Base-by-base conservation (phyloP, 2,329 filamentous ascomycete species). In the Dothistroma septosporum region DNA sequence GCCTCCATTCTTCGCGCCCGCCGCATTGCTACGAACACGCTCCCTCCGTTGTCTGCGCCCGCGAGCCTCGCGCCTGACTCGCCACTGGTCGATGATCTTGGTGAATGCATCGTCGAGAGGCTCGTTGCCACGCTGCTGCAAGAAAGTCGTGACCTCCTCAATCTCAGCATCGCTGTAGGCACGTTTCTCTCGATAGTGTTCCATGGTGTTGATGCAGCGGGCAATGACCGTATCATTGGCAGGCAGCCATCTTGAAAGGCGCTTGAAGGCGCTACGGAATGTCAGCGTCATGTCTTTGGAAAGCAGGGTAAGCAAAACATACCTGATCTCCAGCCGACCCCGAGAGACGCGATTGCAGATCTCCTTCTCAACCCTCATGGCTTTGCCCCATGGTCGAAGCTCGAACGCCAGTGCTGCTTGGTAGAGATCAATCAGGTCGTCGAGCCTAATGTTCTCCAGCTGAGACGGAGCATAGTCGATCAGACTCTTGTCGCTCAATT, bases 361-460 rank as follows among this genome's bases (percentile, higher is more conserved):
- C 21, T 59, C 62, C 16, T 56, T 28, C 14, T 57, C 46, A 8
- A 68, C 48, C 5, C 56, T 54, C 12, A 6, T 9, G 33, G 19
- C 9, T 41, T 55, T 11, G 65, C 60, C 8, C 33, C 60, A 62
- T 3, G 66, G 66, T 8, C 56, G 57, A 19, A 68, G 54, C n/a
- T 62, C 60, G 50, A 63, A 58, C 4, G 59, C 57, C 24, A 67
- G 48, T 0, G 58, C 59, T 1, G 62, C 61, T 12, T 61, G 59
- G 55, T 67, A 69, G 16, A 63, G 35, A 21, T 69, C 63, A 58
- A 66, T 41, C 1, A 68, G 59, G 7, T 57, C 33, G 5, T 31
- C 28, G 2, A 68, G 55, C 4, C 44, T 12, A 7, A 61, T 46
- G 9, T 57, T 54, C 6, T 33, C 14, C n/a, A 62, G 50, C 24